Base-by-base conservation (phyloP, 1,284 basidiomycete genomes). In the Earliella scabrosa region DNA sequence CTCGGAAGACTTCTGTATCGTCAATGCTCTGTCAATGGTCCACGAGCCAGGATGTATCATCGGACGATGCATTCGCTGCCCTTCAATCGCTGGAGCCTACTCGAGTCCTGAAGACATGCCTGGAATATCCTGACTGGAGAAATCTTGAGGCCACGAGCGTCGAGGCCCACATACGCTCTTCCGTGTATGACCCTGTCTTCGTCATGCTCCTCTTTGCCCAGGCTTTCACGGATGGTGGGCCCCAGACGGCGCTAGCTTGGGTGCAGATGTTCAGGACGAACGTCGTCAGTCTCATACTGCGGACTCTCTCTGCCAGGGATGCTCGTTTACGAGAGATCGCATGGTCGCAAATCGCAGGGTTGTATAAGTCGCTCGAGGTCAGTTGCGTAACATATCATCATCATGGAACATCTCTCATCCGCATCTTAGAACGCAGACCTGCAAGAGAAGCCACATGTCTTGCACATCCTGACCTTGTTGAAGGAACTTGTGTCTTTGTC, bases 221-320 rank as follows among this genome's bases (percentile, higher is more conserved):
- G 50, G 81, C 86, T 62, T 74, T 95, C 26, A 71, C 75, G 0
- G 84, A 87, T 31, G 75, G 77, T 44, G 78, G 76, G 13, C 83
- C 87, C 0, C 69, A 83, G 0, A 83, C 85, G 0, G 83, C 87
- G 0, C 74, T 90, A 56, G 83, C 82, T 29, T 97, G 94, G 94
- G 87, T 97, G 11, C 87, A 93, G 64, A 70, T 98, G 7, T 87
- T 95, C 68, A 77, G 93, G 55, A 92, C 88, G 18, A 96, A 97
- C 63, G 78, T 88, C 4, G 78, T 92, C 11, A 85, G 92, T 34
- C 66, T 98, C 32, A 79, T 91, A 1, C 80, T 97, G 20, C 85
- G 89, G 34, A 81, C 84, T 0, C 70, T 97, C 47, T 90, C 93
- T 0, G 86, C 90, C 1, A 85, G 84, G 54, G 84, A 91, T 63